Base-by-base conservation (phyloP, 768 basidiomycete genomes). In the Xerocomellus intermedius region DNA sequence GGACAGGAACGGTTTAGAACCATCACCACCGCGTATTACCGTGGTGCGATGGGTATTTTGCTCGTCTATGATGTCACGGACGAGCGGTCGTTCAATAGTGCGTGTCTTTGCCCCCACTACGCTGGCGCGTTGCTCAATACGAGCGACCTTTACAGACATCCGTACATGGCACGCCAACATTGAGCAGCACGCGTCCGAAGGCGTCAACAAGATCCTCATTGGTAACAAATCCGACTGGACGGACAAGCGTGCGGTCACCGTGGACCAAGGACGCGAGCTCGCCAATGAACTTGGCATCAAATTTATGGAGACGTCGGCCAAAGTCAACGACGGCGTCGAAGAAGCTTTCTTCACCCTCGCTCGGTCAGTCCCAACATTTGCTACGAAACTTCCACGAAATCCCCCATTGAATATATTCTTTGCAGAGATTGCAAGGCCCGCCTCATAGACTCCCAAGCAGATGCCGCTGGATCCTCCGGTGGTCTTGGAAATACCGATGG, bases 161-260 rank as follows among this genome's bases (percentile, higher is more conserved):
- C 91, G 94, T 62, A 96, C 93, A 61, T 98, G 97, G 97, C 92
- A 98, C 73, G 75, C 88, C 35, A 98, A 98, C 71, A 94, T 98
- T 61, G 97, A 98, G 74, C 96, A 98, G 70, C 95, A 98, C 70
- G 97, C 97, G 36, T 97, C 96, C 2, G 94, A 98, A 62, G 94
- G 94, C 36, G 97, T 98, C 60, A 98, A 98, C 85, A 98, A 98
- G 84, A 92, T 99, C 57, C 85, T 98, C 49, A 91, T 98, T 61
- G 97, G 97, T 37, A 99, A 99, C 79, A 99, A 99, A 74, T 98
- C 91, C 42, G 97, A 99, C 73, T 97, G 95, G 94, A 85, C 87
- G 52, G 96, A 98, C 74, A 98, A 97, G 78, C 85, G 89, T 61
- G 89, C 86, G 14, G 91, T 99, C 53, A 87, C 92, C 5, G 86